Base-by-base conservation (phyloP, 495 filamentous ascomycete species). In the Corynascus novoguineensis region DNA sequence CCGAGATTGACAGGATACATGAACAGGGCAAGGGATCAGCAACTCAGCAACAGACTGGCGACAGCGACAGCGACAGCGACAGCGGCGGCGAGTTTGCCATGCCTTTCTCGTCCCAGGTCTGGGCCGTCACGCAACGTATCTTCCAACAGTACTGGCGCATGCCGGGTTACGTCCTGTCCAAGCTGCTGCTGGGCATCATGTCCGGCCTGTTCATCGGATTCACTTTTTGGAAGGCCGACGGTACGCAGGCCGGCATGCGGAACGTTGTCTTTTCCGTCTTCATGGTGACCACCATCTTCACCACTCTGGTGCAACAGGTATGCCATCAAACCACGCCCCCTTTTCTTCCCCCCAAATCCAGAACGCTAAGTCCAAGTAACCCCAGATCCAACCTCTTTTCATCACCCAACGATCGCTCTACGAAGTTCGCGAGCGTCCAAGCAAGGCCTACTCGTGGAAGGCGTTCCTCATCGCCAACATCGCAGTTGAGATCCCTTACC, bases 131-230 rank as follows among this genome's bases (percentile, higher is more conserved):
- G 11, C 64, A 71, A 65, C 75, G 88, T 25, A 80, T 87, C 56
- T 89, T 89, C 67, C 67, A 86, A 58, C 84, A 89, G 59, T 90
- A 89, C 69, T 92, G 86, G 86, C 79, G 89, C 21, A 85, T 81
- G 40, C 88, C 88, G 0, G 71, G 74, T 4, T 93, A 93, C 66
- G 81, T 93, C 28, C 81, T 85, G 53, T 81, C 85, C 37, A 82
- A 83, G 70, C 52, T 75, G 41, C 47, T 68, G 21, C 53, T 75
- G 53, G 68, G 71, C 31, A 55, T 71, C 50, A 55, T 69, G 31
- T 66, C 72, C 4, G 70, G 68, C 64, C 24, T 90, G 3, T 90
- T 90, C 71, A 87, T 87, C 53, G 86, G 86, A 25, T 89, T 92
- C 68, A 86, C 84, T 0, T 90, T 93, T 67, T 88, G 76, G 75